A percentile compares a stretch with the other conserved stretches of the same genome.
Evolutionary conservation across 768 basidiomycete species (phyloP).

Genomic region (Ramaria sp.): DNA sequence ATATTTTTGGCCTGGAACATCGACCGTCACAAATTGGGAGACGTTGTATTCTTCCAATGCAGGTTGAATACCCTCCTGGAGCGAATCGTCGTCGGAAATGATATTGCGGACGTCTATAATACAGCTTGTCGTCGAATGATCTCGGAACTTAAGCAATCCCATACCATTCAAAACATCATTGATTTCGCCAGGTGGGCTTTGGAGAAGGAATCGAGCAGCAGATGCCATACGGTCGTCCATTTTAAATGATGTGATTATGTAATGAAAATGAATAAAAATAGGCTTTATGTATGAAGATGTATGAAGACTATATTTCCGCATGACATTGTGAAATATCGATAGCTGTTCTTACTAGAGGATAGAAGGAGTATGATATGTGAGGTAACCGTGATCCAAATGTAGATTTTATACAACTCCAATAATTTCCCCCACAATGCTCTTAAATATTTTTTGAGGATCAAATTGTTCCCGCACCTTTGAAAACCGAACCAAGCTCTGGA

Average conservation of each 20-base stretch:
- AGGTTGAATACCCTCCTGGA: constrained; percentile 68
- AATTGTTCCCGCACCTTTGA: constrained; percentile 8
- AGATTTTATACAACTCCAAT: constrained; percentile 2
- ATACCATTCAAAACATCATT: constrained; percentile 90
- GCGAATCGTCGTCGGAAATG: constrained; percentile 74
- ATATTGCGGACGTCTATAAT: constrained; percentile 78
- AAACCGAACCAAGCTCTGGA: constrained; percentile 7
- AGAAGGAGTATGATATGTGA: not conserved
- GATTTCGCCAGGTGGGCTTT: constrained; percentile 92
- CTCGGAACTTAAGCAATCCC: not conserved
- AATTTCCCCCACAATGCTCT: constrained; percentile 10
- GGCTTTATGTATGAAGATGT: no score
- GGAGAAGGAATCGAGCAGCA: constrained; percentile 72
- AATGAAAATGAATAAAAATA: no score
- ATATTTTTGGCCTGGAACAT: constrained; percentile 67
- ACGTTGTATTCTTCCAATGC: constrained; percentile 79
- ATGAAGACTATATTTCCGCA: no score
- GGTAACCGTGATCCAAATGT: not conserved
- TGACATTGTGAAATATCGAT: no score
- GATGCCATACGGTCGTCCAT: constrained; percentile 64
- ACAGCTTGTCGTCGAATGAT: not conserved
- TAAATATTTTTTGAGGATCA: constrained; percentile 10
- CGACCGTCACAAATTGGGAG: constrained; percentile 77
- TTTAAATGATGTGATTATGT: not conserved
- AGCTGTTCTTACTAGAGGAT: no score